Percentiles rank a stretch among this genome's conserved stretches.
phyloP scores from a whole-genome alignment of 495 filamentous ascomycete genomes.

The Cercophora samala region DNA sequence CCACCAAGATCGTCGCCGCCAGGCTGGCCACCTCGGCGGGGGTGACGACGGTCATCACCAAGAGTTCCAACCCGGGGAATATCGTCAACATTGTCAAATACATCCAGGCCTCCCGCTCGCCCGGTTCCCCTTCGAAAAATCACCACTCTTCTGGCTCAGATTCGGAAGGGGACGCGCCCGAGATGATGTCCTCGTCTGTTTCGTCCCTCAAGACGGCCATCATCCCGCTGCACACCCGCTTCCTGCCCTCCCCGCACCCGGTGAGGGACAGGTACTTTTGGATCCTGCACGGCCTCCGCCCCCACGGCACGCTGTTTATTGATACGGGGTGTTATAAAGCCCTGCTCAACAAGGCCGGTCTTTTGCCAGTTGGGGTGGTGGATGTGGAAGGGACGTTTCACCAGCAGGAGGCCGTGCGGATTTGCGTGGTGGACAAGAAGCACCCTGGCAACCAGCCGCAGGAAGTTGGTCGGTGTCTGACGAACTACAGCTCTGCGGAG shows the following conservation, averaged over 20 bases:
- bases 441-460: constrained; percentile 26
- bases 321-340: constrained; percentile 82
- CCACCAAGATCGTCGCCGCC: constrained; percentile 94
- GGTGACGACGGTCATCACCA: constrained; percentile 92
- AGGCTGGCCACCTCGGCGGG: constrained; percentile 90
- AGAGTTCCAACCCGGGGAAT: constrained; percentile 88
- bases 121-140: constrained; percentile 27
- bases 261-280: constrained; percentile 94
- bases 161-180: constrained; percentile 27
- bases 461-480: constrained; percentile 86
- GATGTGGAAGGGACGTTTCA: constrained; percentile 83
- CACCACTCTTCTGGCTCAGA: constrained; percentile 7
- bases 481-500: constrained; percentile 86
- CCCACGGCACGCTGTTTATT: constrained; percentile 88
- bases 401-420: constrained; percentile 84
- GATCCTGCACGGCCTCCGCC: constrained; percentile 90
- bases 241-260: constrained; percentile 79
- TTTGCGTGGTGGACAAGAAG: constrained; percentile 67
- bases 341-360: constrained; percentile 74
- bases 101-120: constrained; percentile 57
- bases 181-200: constrained; percentile 38
- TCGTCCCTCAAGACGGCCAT: constrained; percentile 29
- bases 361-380: constrained; percentile 86
- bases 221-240: constrained; percentile 82
- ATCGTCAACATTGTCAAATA: constrained; percentile 82